Base-by-base conservation (phyloP, 768 basidiomycete genomes). In the Zangia roseola region DNA sequence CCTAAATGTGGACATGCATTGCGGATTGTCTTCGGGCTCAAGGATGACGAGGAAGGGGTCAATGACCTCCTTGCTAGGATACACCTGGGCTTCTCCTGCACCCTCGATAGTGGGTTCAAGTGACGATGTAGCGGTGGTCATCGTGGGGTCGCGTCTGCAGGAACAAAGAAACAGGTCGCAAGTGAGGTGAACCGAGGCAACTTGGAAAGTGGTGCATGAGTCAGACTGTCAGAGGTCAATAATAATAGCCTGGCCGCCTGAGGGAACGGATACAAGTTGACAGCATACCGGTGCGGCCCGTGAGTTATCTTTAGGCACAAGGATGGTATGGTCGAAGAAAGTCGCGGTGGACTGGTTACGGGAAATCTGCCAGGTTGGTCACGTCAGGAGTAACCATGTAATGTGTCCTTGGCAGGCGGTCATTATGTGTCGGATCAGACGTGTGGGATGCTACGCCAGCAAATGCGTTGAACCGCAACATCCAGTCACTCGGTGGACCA, bases 21-120 rank as follows among this genome's bases (percentile, higher is more conserved):
- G 72, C 0, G 78, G 78, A 48, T 76, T 49, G 35, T 80, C 78
- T 13, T 65, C 51, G 4, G 60, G 57, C 2, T 77, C 74, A 14
- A 82, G 58, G 16, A 60, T 55, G 12, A 79, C 75, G 30, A 63
- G 58, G 35, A 54, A 55, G 10, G 52, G 12, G 40, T 59, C 52
- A 40, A 51, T 33, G 28, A 7, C 16, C 24, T 43, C 50, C 38
- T 55, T 43, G 19, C 12, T 24, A n/a, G 37, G 19, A 21, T 45
- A 37, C 14, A 21, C 26, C 2, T 43, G 31, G 9, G 14, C 24
- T 19, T 55, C 63, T 9, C 21, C 36, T 16, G 19, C 33, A 19
- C 26, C 49, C 21, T 61, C 57, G 24, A 55, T 19, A 7, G 48
- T 50, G 23, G 37, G 44, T 10, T 38, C 48, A 17, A 44, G 35